Conservation (phyloP, 192 early-diverging fungal genomes). For the Coemansia sp. region DNA sequence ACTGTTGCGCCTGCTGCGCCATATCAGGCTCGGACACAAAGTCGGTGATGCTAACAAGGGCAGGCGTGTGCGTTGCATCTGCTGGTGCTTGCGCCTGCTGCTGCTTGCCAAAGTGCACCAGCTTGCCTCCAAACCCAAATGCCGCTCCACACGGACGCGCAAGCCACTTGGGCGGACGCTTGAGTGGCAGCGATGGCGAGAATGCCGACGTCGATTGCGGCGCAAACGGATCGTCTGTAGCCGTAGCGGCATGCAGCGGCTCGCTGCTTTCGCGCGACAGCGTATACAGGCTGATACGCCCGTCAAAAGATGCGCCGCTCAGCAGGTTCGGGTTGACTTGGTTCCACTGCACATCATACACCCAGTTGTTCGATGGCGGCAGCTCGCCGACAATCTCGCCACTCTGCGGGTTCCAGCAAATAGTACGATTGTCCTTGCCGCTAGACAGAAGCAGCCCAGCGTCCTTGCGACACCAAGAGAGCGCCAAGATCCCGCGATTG, state of each 20-base stretch:
- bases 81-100: slow-evolving; percentile 9
- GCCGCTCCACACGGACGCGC: slow-evolving; percentile 81
- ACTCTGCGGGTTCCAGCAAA: slow-evolving; percentile 88
- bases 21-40: slow-evolving; percentile 78
- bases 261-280: slow-evolving; percentile 45
- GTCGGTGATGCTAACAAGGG: slow-evolving; percentile 63
- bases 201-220: slow-evolving; percentile 40
- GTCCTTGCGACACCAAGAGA: slow-evolving; percentile 96
- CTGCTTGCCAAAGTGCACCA: slow-evolving; percentile 74
- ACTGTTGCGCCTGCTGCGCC: slow-evolving; percentile 66
- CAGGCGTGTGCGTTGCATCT: slow-evolving; percentile 1
- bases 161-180: slow-evolving; percentile 94
- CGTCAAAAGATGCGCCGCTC: slow-evolving; percentile 90
- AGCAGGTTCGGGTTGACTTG: slow-evolving; percentile 91
- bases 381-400: slow-evolving; percentile 90
- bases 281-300: slow-evolving; percentile 85
- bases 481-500: slow-evolving; percentile 85
- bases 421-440: slow-evolving; percentile 93
- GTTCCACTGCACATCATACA: slow-evolving; percentile 96
- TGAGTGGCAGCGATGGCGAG: slow-evolving; percentile 63
- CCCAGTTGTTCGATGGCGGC: slow-evolving; percentile 86
- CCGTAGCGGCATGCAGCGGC: slow-evolving; percentile 37
- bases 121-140: slow-evolving; percentile 91
- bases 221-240: slow-evolving; percentile 77
- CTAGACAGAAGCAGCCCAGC: slow-evolving; percentile 88